phyloP scores from a whole-genome alignment of 805 yeast species.

The Candida qinlingensis region DNA sequence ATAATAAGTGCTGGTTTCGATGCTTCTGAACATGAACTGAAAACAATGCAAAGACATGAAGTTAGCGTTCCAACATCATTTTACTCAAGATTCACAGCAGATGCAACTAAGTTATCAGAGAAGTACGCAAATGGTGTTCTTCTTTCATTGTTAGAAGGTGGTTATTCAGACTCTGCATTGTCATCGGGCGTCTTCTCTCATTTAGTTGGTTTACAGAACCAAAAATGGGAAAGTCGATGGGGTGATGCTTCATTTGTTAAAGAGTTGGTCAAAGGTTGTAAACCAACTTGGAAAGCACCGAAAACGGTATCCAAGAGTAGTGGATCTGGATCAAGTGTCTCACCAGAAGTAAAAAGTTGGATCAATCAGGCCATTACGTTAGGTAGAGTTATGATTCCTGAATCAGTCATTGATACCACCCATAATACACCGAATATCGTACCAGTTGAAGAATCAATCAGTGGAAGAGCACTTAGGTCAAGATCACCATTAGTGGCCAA shows the following conservation, averaged over 20 bases:
- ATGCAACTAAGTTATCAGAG: conserved; percentile 64
- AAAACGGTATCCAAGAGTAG: conserved; percentile 29
- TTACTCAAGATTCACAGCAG: conserved; percentile 65
- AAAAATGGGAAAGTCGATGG: conserved; percentile 60
- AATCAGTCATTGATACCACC: conserved; percentile 16
- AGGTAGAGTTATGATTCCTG: conserved; percentile 60
- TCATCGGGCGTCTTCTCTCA: conserved; percentile 78
- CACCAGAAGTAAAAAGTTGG: conserved; percentile 47
- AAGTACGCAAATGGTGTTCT: conserved; percentile 56
- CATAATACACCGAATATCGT: not conserved
- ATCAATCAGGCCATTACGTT: conserved; percentile 58
- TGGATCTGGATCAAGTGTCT: not conserved
- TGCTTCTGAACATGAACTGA: conserved; percentile 76
- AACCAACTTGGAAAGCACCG: conserved; percentile 56
- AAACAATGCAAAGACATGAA: conserved; percentile 81
- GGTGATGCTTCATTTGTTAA: conserved; percentile 56
- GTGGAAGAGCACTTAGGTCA: conserved; percentile 17
- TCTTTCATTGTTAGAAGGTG: conserved; percentile 75
- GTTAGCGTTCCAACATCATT: conserved; percentile 80
- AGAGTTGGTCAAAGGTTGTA: conserved; percentile 65
- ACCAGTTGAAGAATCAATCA: not conserved
- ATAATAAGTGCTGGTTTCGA: conserved; percentile 86
- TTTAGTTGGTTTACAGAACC: conserved; percentile 59
- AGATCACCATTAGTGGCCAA: conserved; percentile 12
- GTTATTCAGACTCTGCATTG: conserved; percentile 79